These are phyloP conservation scores for Backusella psychrophila DNA, from an alignment of 192 early-diverging fungal genomes.

Conservation along the genomic window DNA sequence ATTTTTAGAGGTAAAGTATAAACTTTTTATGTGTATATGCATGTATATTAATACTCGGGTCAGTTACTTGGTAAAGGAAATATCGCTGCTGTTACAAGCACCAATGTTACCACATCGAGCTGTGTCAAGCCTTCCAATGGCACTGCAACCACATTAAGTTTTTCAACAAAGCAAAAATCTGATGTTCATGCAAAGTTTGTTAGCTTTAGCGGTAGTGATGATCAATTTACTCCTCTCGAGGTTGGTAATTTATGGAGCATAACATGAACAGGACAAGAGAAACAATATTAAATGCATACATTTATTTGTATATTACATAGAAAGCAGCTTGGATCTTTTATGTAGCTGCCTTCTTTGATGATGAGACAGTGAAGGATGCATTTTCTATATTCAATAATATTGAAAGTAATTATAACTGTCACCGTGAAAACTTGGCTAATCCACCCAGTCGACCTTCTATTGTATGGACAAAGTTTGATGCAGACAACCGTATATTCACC, in stretches of 20 bases:
- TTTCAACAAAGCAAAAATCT: background rate
- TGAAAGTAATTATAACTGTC: background rate
- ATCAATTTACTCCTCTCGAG: constrained; percentile 1
- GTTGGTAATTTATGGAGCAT: background rate
- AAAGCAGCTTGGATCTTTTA: constrained; percentile 11
- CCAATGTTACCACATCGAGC: background rate
- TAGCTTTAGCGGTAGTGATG: constrained; percentile 1
- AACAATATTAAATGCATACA: background rate
- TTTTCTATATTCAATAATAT: background rate
- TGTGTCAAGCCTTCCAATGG: background rate
- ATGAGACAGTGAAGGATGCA: background rate
- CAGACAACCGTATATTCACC: background rate
- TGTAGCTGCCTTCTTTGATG: constrained; percentile 5
- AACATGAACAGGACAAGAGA: background rate
- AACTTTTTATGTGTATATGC: background rate
- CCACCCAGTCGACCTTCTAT: background rate
- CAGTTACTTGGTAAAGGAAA: background rate
- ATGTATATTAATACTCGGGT: background rate
- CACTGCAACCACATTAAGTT: background rate
- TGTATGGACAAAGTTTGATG: background rate
- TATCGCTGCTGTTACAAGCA: background rate
- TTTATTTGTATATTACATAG: background rate
- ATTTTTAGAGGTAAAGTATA: background rate
- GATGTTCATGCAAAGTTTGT: background rate
- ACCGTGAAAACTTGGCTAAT: background rate